phyloP scores from a whole-genome alignment of 2,329 filamentous ascomycete species.

The Penicillium sp. region DNA sequence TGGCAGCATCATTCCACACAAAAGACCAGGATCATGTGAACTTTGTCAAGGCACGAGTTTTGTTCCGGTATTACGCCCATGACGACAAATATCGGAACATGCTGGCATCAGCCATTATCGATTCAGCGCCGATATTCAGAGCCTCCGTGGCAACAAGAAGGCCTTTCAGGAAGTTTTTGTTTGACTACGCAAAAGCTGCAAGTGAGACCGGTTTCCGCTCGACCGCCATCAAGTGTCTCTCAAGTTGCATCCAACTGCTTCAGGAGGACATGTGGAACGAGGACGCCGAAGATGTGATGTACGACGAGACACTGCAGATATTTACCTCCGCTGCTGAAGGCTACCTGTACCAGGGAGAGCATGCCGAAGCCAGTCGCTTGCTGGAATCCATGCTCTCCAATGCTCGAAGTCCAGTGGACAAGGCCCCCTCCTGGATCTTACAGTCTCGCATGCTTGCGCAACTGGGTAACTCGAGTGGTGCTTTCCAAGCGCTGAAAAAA shows the following conservation, averaged over 20 bases:
- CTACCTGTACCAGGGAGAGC: conserved; percentile 2
- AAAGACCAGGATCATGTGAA: conserved; percentile 1
- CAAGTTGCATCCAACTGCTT: too few species aligned
- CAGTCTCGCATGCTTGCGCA: conserved; percentile 10
- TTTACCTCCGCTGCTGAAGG: neutral
- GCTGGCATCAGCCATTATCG: conserved; percentile 2
- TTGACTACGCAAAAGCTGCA: conserved; percentile 3
- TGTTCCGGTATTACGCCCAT: conserved; percentile 4
- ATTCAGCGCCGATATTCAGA: neutral
- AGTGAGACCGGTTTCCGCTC: conserved; percentile 4
- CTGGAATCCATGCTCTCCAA: conserved; percentile 2
- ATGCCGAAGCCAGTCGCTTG: conserved; percentile 1
- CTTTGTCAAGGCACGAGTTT: conserved; percentile 2
- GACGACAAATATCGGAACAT: conserved; percentile 5
- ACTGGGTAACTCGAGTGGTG: conserved; percentile 6
- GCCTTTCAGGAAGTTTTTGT: conserved; percentile 3
- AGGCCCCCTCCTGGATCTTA: conserved; percentile 5
- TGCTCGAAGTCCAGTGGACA: conserved; percentile 4
- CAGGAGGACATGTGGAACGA: too few species aligned
- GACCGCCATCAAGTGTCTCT: neutral
- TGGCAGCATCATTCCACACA: conserved; percentile 6
- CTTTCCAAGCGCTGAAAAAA: conserved; percentile 5
- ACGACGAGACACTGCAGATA: too few species aligned
- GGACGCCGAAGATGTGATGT: too few species aligned
- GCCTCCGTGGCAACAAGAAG: neutral